Conservation (phyloP, 2,329 filamentous ascomycete genomes). For the Incumbomyces lentus region DNA sequence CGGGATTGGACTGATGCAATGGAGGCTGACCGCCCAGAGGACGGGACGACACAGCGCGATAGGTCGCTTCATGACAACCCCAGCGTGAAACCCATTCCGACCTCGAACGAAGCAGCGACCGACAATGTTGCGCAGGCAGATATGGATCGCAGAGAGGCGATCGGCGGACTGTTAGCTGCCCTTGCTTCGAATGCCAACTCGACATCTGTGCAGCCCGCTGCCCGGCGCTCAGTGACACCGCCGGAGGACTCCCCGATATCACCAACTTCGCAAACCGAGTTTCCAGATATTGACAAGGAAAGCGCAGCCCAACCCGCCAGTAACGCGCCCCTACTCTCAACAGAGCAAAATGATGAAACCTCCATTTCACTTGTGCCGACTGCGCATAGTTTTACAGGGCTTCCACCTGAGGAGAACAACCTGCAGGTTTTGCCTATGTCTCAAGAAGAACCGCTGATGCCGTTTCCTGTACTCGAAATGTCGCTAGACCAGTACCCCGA, state of each 20-base stretch:
- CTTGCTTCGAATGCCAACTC: constrained; percentile 2
- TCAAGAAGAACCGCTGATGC: constrained; percentile 10
- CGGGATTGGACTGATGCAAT: constrained; percentile 14
- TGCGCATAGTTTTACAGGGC: not conserved
- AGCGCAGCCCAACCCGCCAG: not conserved
- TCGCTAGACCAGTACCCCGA: constrained; percentile 1
- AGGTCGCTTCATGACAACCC: no score
- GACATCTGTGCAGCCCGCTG: not conserved
- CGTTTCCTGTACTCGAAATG: constrained; percentile 8
- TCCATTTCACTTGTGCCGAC: not conserved
- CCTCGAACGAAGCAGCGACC: not conserved
- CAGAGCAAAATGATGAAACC: not conserved
- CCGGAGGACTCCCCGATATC: constrained; percentile 5
- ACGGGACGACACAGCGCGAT: no score
- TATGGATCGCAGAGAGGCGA: constrained; percentile 2
- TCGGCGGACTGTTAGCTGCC: constrained; percentile 5
- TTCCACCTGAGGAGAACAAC: not conserved
- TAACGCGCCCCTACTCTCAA: constrained; percentile 4
- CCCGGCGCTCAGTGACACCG: not conserved
- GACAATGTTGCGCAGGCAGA: constrained; percentile 10
- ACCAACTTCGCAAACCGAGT: not conserved
- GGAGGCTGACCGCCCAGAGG: constrained; percentile 2
- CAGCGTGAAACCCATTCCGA: no score
- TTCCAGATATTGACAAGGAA: not conserved
- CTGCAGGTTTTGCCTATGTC: not conserved